Evolutionary conservation across 306 rosid species (phyloP), one percentile per base, ranked within the genome.

Genomic region (Vigna unguiculata): DNA sequence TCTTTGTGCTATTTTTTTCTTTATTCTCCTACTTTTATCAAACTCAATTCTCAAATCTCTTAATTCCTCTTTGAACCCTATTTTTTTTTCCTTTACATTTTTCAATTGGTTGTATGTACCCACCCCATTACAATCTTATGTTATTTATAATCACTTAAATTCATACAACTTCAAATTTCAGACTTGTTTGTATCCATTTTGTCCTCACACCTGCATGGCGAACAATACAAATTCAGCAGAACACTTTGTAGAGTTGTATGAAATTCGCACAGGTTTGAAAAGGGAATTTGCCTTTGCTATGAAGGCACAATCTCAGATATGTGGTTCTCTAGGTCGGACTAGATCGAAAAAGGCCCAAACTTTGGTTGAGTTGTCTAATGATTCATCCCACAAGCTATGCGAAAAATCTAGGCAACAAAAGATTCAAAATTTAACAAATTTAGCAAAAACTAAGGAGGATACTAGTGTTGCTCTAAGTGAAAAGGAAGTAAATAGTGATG

Each of bases 281-380:
- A 90, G 95, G 24, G 97, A 93, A 81, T 85, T 88, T 36, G 86
- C 81, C n/a, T 89, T 86, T 51, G 90, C 94, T n/a, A 69, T 87
- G 82, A 87, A 88, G 82, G 84, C 83, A 16, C 97, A 87, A 59
- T 69, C 88, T 0, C 85, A 89, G 80, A 80, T 91, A 14, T 73
- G 77, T 21, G 83, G 80, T 14, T 82, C 92, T 4, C 48, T 81
- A 30, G 89, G 92, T 15, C 90, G 91, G 74, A 93, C 91, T 8
- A 86, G 92, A 16, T 81, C 83, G 30, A 59, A 74, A 51, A 84
- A 61, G 72, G 58, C 60, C 46, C 76, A 52, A 15, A 84, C 77
- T 80, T 86, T 3, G 55, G 78, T 48, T 71, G 66, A 25, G 1
- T 19, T 22, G 16, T 8, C 6, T 1, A 79, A 64, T 15, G 59